Conservation (phyloP, 1,284 basidiomycete species). For the Polyporus tsugae region DNA sequence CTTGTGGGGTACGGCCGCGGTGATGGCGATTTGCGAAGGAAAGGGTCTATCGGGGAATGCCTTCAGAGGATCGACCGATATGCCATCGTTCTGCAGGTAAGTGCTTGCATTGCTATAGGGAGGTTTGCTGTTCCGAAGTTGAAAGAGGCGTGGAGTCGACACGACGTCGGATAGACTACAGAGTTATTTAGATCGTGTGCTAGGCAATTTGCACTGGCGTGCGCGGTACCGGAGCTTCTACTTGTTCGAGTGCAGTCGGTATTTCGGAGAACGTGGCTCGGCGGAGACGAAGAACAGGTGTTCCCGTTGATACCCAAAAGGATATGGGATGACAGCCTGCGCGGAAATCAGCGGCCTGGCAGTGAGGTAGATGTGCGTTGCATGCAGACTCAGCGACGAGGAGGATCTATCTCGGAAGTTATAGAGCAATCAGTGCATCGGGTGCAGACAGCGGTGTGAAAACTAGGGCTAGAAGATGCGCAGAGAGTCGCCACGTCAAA, state of each 20-base stretch:
- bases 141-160: neutral
- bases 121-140: conserved; percentile 24
- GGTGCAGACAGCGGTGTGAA: too few species aligned
- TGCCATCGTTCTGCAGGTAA: neutral
- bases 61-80: too few species aligned
- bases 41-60: too few species aligned
- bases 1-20: too few species aligned
- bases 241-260: conserved; percentile 42
- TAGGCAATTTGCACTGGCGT: conserved; percentile 41
- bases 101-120: conserved; percentile 33
- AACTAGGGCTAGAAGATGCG: too few species aligned
- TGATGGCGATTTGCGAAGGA: too few species aligned
- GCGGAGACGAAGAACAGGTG: conserved; percentile 28
- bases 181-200: conserved; percentile 41
- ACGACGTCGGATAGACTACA: conserved; percentile 8
- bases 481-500: too few species aligned
- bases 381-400: too few species aligned
- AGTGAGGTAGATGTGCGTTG: too few species aligned
- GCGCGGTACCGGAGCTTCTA: conserved; percentile 41
- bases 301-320: conserved; percentile 15
- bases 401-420: too few species aligned
- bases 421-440: too few species aligned
- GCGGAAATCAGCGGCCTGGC: too few species aligned
- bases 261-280: conserved; percentile 43
- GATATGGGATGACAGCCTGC: neutral